Conservation (phyloP, 805 yeast species). For the Cyberlindnera xishuangbannaensis region DNA sequence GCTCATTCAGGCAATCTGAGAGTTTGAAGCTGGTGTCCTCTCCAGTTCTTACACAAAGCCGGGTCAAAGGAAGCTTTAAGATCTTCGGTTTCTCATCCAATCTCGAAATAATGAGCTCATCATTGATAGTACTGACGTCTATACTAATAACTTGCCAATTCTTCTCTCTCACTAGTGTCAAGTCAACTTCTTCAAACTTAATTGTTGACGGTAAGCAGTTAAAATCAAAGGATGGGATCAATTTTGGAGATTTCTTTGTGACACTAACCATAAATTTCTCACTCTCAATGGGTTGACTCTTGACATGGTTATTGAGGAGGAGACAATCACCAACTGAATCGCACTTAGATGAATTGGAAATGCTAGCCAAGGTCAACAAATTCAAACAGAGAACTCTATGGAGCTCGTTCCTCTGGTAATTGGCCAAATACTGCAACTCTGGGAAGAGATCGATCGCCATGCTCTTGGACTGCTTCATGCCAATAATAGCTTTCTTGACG, state of each 20-base stretch:
- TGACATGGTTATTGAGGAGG: constrained; percentile 23
- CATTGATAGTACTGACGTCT: constrained; percentile 52
- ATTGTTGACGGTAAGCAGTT: constrained; percentile 3
- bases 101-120: constrained; percentile 51
- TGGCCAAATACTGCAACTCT: constrained; percentile 21
- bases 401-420: constrained; percentile 23
- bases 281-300: constrained; percentile 22
- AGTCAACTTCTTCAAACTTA: constrained; percentile 8
- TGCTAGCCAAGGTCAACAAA: constrained; percentile 23
- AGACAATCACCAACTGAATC: constrained; percentile 20
- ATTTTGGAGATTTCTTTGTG: constrained; percentile 9
- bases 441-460: constrained; percentile 15
- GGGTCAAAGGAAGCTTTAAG: constrained; percentile 53
- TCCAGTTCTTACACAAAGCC: constrained; percentile 40
- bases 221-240: constrained; percentile 17
- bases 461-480: constrained; percentile 20
- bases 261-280: constrained; percentile 23
- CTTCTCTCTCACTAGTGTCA: constrained; percentile 29
- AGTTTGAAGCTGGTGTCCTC: constrained; percentile 39
- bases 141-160: constrained; percentile 57
- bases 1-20: constrained; percentile 38
- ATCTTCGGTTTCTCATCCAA: constrained; percentile 37
- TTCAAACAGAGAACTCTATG: constrained; percentile 21
- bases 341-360: constrained; percentile 16
- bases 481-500: constrained; percentile 19